Evolutionary conservation across 2,329 filamentous ascomycete genomes (phyloP).

Genomic region (Mariannaea elegans): DNA sequence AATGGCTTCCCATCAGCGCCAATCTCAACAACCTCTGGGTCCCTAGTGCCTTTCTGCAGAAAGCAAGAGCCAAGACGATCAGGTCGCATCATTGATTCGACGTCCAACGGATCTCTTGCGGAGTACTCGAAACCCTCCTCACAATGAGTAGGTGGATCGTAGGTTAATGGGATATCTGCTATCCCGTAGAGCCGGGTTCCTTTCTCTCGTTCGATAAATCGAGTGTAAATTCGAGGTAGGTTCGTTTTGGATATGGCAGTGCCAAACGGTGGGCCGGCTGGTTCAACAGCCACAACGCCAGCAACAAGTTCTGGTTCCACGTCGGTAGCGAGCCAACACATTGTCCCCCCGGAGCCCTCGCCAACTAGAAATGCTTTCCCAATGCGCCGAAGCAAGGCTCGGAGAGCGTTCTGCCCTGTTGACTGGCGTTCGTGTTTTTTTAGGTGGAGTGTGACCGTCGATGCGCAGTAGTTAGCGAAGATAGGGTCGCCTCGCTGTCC

Average conservation of each 20-base stretch:
- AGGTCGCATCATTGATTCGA: slow-evolving; percentile 12
- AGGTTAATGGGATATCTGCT: slow-evolving; percentile 53
- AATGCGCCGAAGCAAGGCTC: slow-evolving; percentile 53
- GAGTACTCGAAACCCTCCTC: slow-evolving; percentile 20
- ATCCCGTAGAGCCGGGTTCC: slow-evolving; percentile 50
- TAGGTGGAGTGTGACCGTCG: slow-evolving; percentile 49
- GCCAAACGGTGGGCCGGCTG: slow-evolving; percentile 60
- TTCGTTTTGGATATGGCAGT: slow-evolving; percentile 17
- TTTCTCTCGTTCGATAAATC: slow-evolving; percentile 38
- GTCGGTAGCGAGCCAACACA: slow-evolving; percentile 60
- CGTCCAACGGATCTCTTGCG: slow-evolving; percentile 26
- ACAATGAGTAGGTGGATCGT: slow-evolving; percentile 46
- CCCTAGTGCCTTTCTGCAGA: slow-evolving; percentile 29
- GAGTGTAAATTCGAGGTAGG: slow-evolving; percentile 27
- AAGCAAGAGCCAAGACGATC: slow-evolving; percentile 31
- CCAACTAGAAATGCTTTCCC: slow-evolving; percentile 56
- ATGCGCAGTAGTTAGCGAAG: slow-evolving; percentile 59
- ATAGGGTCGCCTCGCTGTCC: slow-evolving; percentile 52
- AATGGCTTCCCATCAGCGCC: not conserved
- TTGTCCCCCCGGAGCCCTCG: slow-evolving; percentile 58
- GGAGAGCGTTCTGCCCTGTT: slow-evolving; percentile 47
- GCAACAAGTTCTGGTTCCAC: slow-evolving; percentile 56
- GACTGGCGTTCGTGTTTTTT: slow-evolving; percentile 43
- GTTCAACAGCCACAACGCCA: slow-evolving; percentile 61
- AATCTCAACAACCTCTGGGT: slow-evolving; percentile 13